Evolutionary conservation across 805 yeast species (phyloP).

Genomic region (Zygosaccharomyces pseudorouxii): DNA sequence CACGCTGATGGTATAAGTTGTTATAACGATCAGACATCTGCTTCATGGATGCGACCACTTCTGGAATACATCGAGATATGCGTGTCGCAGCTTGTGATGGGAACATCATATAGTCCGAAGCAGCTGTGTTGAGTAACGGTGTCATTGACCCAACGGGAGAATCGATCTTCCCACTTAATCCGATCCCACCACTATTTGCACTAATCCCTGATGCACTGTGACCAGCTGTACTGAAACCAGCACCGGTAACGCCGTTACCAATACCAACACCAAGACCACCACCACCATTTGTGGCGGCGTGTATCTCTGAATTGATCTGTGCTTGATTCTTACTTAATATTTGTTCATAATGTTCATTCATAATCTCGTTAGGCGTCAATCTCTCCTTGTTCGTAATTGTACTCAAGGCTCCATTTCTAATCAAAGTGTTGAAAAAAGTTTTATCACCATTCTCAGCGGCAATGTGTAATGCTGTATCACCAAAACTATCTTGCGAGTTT

Average conservation of each 20-base stretch:
- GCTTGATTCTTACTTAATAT: slow-evolving; percentile 12
- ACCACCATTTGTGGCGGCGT: slow-evolving; percentile 1
- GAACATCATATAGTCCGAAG: slow-evolving; percentile 27
- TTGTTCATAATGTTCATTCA: slow-evolving; percentile 37
- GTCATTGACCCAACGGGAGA: slow-evolving; percentile 13
- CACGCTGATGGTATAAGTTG: slow-evolving; percentile 44
- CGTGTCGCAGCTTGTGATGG: slow-evolving; percentile 35
- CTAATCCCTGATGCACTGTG: neutral
- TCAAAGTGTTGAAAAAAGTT: slow-evolving; percentile 26
- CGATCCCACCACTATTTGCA: slow-evolving; percentile 3
- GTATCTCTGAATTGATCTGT: slow-evolving; percentile 3
- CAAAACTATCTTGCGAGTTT: slow-evolving; percentile 69
- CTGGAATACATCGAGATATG: slow-evolving; percentile 29
- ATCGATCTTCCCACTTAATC: slow-evolving; percentile 9
- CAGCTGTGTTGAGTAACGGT: slow-evolving; percentile 9
- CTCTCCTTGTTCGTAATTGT: slow-evolving; percentile 45
- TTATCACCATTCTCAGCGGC: slow-evolving; percentile 73
- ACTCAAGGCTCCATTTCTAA: slow-evolving; percentile 34
- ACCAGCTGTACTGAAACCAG: neutral
- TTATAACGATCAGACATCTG: slow-evolving; percentile 51
- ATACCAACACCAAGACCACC: neutral
- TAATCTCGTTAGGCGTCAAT: slow-evolving; percentile 27
- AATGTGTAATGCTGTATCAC: slow-evolving; percentile 87
- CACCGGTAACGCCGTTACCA: slow-evolving; percentile 3
- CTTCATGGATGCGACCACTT: slow-evolving; percentile 30